A percentile compares a stretch with the other conserved stretches of the same genome.
These are phyloP conservation scores for Xylaria sp. DNA, from an alignment of 2,329 filamentous ascomycete species.

Conservation along the genomic window DNA sequence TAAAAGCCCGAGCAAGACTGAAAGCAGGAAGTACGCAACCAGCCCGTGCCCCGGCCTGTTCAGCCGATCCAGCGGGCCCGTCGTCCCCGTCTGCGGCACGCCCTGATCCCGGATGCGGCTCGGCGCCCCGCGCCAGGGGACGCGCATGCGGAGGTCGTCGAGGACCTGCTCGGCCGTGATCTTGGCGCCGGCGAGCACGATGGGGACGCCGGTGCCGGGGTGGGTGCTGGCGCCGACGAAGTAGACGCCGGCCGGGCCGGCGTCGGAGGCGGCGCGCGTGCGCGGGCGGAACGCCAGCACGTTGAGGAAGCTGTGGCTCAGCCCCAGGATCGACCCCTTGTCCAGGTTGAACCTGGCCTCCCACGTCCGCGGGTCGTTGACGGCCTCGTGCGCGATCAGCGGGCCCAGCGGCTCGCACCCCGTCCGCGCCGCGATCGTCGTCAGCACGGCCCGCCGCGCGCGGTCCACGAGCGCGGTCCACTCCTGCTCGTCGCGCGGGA, in stretches of 20 bases:
- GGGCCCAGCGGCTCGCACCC: constrained; percentile 52
- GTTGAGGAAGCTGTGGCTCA: constrained; percentile 75
- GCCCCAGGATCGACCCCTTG: constrained; percentile 72
- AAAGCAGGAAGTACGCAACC: not conserved
- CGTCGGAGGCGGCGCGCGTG: constrained; percentile 55
- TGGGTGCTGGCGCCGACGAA: constrained; percentile 78
- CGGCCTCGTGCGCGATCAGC: constrained; percentile 60
- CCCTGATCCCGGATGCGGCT: constrained; percentile 15
- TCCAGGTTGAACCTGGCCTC: constrained; percentile 71
- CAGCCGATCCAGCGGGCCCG: constrained; percentile 23
- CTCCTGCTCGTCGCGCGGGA: constrained; percentile 58
- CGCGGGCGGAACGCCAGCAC: constrained; percentile 67
- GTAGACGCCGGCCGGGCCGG: constrained; percentile 58
- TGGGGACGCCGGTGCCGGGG: constrained; percentile 75
- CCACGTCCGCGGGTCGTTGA: constrained; percentile 70
- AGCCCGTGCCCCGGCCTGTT: constrained; percentile 6
- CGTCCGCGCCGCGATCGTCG: constrained; percentile 62
- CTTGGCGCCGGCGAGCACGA: constrained; percentile 70
- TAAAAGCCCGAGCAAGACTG: not conserved
- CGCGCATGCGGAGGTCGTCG: constrained; percentile 34
- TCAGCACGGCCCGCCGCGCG: constrained; percentile 62
- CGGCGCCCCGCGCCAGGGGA: constrained; percentile 35
- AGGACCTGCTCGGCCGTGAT: constrained; percentile 54
- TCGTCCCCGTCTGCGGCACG: constrained; percentile 16
- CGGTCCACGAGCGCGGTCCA: constrained; percentile 63